Conservation (phyloP, 805 yeast genomes). For the Starmerella bombicola region DNA sequence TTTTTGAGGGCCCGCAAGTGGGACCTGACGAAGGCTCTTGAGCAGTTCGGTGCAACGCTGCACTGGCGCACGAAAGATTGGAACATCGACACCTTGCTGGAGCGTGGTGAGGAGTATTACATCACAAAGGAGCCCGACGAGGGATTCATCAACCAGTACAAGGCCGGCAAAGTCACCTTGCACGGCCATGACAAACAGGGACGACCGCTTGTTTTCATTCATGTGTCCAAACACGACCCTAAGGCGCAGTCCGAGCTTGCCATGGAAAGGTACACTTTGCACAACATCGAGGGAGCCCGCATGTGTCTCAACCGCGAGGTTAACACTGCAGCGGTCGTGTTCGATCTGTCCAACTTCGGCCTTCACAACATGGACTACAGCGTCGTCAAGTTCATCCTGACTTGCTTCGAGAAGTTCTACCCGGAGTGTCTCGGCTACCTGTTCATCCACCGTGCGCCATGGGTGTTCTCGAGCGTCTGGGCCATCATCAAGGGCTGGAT, state of each 20-base stretch:
- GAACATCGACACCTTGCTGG: conserved; percentile 48
- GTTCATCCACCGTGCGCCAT: conserved; percentile 86
- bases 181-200: conserved; percentile 60
- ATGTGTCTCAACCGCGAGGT: conserved; percentile 58
- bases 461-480: conserved; percentile 95
- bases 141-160: conserved; percentile 41
- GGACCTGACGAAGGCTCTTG: conserved; percentile 53
- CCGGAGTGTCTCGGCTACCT: conserved; percentile 84
- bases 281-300: conserved; percentile 72
- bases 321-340: conserved; percentile 71
- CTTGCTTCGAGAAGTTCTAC: conserved; percentile 88
- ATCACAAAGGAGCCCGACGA: conserved; percentile 34
- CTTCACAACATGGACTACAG: conserved; percentile 86
- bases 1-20: conserved; percentile 81
- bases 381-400: conserved; percentile 79
- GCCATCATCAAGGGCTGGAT: conserved; percentile 83
- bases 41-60: conserved; percentile 61
- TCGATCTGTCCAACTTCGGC: conserved; percentile 77
- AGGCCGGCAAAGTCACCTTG: conserved; percentile 57
- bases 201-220: conserved; percentile 70
- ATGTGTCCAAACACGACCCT: conserved; percentile 65
- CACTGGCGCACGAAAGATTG: conserved; percentile 60
- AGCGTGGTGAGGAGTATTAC: conserved; percentile 58
- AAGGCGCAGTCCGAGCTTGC: conserved; percentile 57
- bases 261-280: conserved; percentile 59